Evolutionary conservation across 306 rosid genomes (phyloP).

Genomic region (Begonia loranthoides): DNA sequence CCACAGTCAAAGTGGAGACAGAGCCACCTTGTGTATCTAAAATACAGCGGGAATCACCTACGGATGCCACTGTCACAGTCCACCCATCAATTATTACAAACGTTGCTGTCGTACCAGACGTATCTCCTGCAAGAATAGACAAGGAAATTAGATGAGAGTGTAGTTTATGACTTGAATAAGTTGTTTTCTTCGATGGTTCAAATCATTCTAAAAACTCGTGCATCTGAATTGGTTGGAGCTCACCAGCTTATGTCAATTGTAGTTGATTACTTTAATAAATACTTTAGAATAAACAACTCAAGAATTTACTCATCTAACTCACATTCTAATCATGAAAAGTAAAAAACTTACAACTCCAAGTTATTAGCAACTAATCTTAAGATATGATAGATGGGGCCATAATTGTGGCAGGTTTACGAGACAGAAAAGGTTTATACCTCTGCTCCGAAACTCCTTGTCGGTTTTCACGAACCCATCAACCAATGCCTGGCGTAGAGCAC

Average conservation of each 20-base stretch:
- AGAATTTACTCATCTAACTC: too few relatives aligned
- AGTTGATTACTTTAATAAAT: too few relatives aligned
- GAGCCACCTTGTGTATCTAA: slow-evolving; percentile 86
- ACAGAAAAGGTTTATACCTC: slow-evolving; percentile 27
- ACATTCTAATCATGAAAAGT: too few relatives aligned
- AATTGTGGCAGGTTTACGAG: not conserved
- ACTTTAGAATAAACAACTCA: too few relatives aligned
- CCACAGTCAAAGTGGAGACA: slow-evolving; percentile 71
- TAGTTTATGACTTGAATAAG: too few relatives aligned
- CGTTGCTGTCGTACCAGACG: slow-evolving; percentile 95
- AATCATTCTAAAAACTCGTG: too few relatives aligned
- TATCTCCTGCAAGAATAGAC: slow-evolving; percentile 44
- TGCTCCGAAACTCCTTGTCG: slow-evolving; percentile 85
- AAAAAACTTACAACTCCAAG: too few relatives aligned
- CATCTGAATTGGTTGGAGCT: too few relatives aligned
- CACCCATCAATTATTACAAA: slow-evolving; percentile 92
- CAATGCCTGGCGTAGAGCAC: slow-evolving; percentile 88
- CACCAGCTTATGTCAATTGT: too few relatives aligned
- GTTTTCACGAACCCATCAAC: slow-evolving; percentile 97
- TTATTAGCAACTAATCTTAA: too few relatives aligned
- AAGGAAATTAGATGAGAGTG: not conserved
- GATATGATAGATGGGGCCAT: too few relatives aligned
- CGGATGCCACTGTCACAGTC: slow-evolving; percentile 98
- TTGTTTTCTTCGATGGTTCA: too few relatives aligned
- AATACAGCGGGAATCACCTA: slow-evolving; percentile 94